Evolutionary conservation across 1,139 yeast species (phyloP).

Genomic region (Diutina catenulata): DNA sequence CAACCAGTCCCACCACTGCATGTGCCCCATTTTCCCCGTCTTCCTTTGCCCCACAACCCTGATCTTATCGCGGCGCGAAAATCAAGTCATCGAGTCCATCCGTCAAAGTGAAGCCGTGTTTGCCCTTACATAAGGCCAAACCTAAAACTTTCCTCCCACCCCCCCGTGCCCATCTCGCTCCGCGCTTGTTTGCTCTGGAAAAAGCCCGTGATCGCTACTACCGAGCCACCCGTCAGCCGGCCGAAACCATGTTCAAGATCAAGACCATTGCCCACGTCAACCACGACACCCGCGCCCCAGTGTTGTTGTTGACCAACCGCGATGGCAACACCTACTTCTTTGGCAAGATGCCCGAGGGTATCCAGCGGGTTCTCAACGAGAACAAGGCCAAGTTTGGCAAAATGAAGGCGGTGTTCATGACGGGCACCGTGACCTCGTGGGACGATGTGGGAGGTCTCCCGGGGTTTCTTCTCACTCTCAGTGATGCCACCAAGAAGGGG

Average conservation of each 20-base stretch:
- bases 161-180: too few relatives aligned
- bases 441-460: conserved; percentile 76
- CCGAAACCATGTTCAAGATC: conserved; percentile 23
- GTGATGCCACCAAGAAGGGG: conserved; percentile 61
- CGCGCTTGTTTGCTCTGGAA: too few relatives aligned
- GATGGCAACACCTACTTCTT: conserved; percentile 56
- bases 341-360: conserved; percentile 79
- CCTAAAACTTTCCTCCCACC: too few relatives aligned
- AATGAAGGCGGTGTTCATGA: conserved; percentile 54
- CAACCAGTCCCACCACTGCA: too few relatives aligned
- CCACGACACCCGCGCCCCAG: conserved; percentile 48
- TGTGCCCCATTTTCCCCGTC: too few relatives aligned
- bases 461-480: conserved; percentile 74
- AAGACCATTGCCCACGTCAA: conserved; percentile 46
- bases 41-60: too few relatives aligned
- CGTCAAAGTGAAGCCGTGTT: too few relatives aligned
- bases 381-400: conserved; percentile 41
- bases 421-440: conserved; percentile 66
- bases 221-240: too few relatives aligned
- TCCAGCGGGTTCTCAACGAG: conserved; percentile 61
- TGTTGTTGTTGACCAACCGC: conserved; percentile 31
- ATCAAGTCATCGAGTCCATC: too few relatives aligned
- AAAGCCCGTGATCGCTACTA: too few relatives aligned
- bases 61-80: too few relatives aligned
- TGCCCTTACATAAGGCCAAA: too few relatives aligned